Evolutionary conservation across 805 yeast genomes (phyloP), one percentile per base, ranked within the genome.

Genomic region (Candida endomychidarum): DNA sequence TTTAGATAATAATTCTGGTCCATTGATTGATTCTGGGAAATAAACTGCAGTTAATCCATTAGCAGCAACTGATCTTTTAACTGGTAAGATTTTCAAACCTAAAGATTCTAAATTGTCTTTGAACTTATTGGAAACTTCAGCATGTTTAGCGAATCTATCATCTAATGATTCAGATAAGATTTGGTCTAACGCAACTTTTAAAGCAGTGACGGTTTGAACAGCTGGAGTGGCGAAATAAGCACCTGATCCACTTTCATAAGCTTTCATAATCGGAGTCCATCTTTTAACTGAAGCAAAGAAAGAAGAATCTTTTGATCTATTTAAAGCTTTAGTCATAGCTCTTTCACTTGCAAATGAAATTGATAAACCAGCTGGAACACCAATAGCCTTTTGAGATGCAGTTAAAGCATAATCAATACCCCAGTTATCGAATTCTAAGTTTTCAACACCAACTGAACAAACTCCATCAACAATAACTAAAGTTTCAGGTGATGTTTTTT

Each of bases 151-250:
- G 53, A 86, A 73, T 59, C 96, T 75, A 40, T 63, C 65, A 43
- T 77, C 81, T 42, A 90, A 65, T 4, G 61, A 33, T 44, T 71
- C 69, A 26, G 74, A 65, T 42, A 87, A 65, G 48, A 89, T 81
- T 59, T 86, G 89, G 41, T 74, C 76, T 49, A 90, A 74, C 4
- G 96, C 81, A 3, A 76, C 84, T 59, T 80, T 80, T 53, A 88
- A 74, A 11, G 96, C 90, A 56, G 85, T 85, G 45, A 91, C 70
- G 46, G 85, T 75, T 67, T 88, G 96, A 33, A 86, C 83, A 0
- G 97, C 85, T n/a, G 96, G 97, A 6, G 97, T 91, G n/a, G 96
- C 96, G 58, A 88, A 91, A 70, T 90, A 93, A 7, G 90, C 86
- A 12, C 77, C 80, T 48, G 75, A 72, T 34, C 90, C 90, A 35